Evolutionary conservation across 192 early-diverging fungal genomes (phyloP), one percentile per base, ranked within the genome.

Genomic region (Coemansia sp.): DNA sequence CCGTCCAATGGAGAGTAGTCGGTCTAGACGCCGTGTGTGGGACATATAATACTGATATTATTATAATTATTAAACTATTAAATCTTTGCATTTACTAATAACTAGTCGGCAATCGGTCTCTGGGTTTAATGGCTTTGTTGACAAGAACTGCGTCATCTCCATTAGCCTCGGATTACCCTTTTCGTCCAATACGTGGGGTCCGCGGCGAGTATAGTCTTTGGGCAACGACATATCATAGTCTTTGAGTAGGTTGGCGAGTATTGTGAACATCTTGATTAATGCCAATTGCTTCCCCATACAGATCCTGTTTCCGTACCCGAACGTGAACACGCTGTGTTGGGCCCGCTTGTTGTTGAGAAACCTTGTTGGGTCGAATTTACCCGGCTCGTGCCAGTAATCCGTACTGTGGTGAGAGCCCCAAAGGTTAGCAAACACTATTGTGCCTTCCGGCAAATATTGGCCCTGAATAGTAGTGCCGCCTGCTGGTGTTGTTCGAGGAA

Each of bases 221-320:
- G 80, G 74, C 0, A 77, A 10, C 0, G 31, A 8, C 19, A 82
- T 42, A 17, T 77, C 58, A 29, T 72, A 82, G 15, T 60, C 39
- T 9, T 44, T 63, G 37, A 82, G 66, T 7, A 82, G 1, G 21
- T 71, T 82, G 25, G 75, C 67, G 38, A 82, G 8, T 0, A 74
- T 64, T 5, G 69, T 74, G 8, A 64, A 14, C 72, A 82, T 73
- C 10, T 82, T 69, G 21, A 71, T 61, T 67, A 61, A 62, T 5
- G 75, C 80, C 45, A 82, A 37, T 9, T 73, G 66, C 45, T 72
- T 76, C 8, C 80, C 75, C 61, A 75, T 51, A 37, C 80, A 82
- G 12, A 70, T 62, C 12, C 80, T 41, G 17, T 58, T 68, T 25
- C 75, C 75, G 17, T 69, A 63, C 0, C 75, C 70, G 60, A 82